These are phyloP conservation scores for Aplosporella prunicola DNA, from an alignment of 2,329 filamentous ascomycete species.

Conservation along the genomic window DNA sequence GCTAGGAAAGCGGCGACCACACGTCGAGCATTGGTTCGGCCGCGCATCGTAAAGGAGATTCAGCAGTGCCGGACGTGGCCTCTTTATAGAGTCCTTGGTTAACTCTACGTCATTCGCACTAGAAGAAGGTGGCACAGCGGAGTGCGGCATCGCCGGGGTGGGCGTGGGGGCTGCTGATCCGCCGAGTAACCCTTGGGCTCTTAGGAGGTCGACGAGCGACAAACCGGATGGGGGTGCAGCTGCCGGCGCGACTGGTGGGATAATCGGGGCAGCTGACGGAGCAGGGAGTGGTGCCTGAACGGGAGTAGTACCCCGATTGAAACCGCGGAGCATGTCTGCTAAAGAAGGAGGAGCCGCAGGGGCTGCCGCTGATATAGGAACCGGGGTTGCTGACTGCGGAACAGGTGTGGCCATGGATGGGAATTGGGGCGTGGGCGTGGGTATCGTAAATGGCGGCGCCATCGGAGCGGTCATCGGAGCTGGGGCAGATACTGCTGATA, in stretches of 20 bases:
- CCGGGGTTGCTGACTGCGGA: constrained; percentile 14
- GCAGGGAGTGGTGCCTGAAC: constrained; percentile 5
- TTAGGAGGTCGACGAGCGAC: constrained; percentile 7
- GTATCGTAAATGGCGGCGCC: constrained; percentile 18
- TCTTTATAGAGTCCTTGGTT: constrained; percentile 60
- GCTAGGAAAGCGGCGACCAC: constrained; percentile 73
- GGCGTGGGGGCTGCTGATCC: neutral
- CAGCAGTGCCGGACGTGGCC: constrained; percentile 68
- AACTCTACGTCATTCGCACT: constrained; percentile 45
- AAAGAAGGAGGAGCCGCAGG: constrained; percentile 17
- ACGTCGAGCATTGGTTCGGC: constrained; percentile 82
- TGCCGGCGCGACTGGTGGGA: no score
- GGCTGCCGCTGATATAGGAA: constrained; percentile 21
- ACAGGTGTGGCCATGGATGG: constrained; percentile 16
- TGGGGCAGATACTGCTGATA: constrained; percentile 16
- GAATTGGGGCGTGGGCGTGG: constrained; percentile 19
- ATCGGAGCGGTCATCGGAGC: constrained; percentile 22
- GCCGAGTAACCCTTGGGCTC: constrained; percentile 9
- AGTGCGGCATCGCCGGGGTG: constrained; percentile 13
- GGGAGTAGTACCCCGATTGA: constrained; percentile 7
- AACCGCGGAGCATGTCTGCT: constrained; percentile 10
- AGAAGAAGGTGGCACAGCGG: constrained; percentile 15
- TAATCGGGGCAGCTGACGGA: constrained; percentile 5
- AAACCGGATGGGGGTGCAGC: neutral
- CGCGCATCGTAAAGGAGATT: constrained; percentile 68